Evolutionary conservation across 177 flowering plant genomes (phyloP).

Genomic region (Vitis hybrid): DNA sequence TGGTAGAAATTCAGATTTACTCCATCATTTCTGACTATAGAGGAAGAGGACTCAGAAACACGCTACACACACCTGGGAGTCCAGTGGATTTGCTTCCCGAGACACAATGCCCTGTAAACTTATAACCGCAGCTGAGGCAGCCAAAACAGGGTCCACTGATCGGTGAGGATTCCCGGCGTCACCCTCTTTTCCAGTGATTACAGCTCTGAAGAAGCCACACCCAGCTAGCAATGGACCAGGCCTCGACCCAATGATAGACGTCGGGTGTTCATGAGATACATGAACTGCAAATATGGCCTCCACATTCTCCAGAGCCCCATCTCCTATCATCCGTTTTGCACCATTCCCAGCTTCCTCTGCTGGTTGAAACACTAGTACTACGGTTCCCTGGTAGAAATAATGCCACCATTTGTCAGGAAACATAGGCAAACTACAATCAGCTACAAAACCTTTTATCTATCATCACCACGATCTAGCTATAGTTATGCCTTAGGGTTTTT

Average conservation of each 20-base stretch:
- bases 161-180: constrained; percentile 34
- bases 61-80: constrained; percentile 59
- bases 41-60: neutral
- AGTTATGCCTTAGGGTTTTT: no score
- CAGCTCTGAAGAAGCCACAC: constrained; percentile 83
- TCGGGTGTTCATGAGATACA: constrained; percentile 65
- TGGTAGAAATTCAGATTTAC: no score
- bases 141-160: constrained; percentile 59
- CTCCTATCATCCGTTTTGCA: constrained; percentile 78
- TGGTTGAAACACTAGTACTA: constrained; percentile 79
- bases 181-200: constrained; percentile 43
- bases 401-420: no score
- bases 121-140: constrained; percentile 81
- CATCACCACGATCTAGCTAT: no score
- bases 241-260: constrained; percentile 72
- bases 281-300: constrained; percentile 88
- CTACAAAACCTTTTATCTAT: no score
- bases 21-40: no score
- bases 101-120: constrained; percentile 89
- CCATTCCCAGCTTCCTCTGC: constrained; percentile 97
- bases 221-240: constrained; percentile 91
- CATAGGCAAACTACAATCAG: no score
- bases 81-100: constrained; percentile 86
- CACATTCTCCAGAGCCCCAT: constrained; percentile 72
- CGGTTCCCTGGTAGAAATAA: constrained; percentile 66